A percentile compares a stretch with the other conserved stretches of the same genome.
These are phyloP conservation scores for Phytophthora quininea DNA, from an alignment of 352 stramenopile genomes.

Conservation along the genomic window DNA sequence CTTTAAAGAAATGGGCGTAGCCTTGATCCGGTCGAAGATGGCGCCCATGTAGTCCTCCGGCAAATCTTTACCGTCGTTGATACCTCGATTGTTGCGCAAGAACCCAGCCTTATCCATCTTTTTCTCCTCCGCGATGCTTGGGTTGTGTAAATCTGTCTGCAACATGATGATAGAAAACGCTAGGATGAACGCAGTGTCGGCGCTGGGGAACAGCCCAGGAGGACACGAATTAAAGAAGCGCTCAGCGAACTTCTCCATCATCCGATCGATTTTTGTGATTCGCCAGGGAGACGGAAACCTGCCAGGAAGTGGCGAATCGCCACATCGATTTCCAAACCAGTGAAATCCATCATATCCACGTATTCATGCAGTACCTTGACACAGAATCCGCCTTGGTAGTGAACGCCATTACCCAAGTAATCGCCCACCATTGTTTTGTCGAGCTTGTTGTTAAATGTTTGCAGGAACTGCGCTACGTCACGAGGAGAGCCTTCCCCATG, in stretches of 20 bases:
- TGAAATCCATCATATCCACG: conserved; percentile 97
- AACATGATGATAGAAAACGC: conserved; percentile 93
- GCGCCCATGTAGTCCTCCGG: conserved; percentile 91
- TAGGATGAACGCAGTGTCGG: conserved; percentile 98
- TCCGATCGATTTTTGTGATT: conserved; percentile 99
- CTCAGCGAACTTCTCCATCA: conserved; percentile 99
- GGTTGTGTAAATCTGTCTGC: conserved; percentile 98
- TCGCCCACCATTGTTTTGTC: conserved; percentile 98
- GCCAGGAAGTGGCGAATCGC: conserved; percentile 97
- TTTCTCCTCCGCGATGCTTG: conserved; percentile 96
- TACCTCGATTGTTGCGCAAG: conserved; percentile 97
- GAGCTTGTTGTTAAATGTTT: conserved; percentile 91
- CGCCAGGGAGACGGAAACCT: conserved; percentile 98
- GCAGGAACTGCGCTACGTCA: conserved; percentile 95
- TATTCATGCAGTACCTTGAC: conserved; percentile 96
- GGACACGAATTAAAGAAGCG: conserved; percentile 78
- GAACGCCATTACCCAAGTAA: conserved; percentile 96
- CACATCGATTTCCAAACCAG: conserved; percentile 94
- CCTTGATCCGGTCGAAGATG: conserved; percentile 98
- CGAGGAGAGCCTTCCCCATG: conserved; percentile 89
- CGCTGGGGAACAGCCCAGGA: conserved; percentile 91
- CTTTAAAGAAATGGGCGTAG: conserved; percentile 95
- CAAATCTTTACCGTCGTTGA: conserved; percentile 96
- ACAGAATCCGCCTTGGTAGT: conserved; percentile 94
- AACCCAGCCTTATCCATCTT: conserved; percentile 98